A percentile compares a stretch with the other conserved stretches of the same genome.
Conservation (phyloP, 768 basidiomycete species). For the Mycena amicta region DNA sequence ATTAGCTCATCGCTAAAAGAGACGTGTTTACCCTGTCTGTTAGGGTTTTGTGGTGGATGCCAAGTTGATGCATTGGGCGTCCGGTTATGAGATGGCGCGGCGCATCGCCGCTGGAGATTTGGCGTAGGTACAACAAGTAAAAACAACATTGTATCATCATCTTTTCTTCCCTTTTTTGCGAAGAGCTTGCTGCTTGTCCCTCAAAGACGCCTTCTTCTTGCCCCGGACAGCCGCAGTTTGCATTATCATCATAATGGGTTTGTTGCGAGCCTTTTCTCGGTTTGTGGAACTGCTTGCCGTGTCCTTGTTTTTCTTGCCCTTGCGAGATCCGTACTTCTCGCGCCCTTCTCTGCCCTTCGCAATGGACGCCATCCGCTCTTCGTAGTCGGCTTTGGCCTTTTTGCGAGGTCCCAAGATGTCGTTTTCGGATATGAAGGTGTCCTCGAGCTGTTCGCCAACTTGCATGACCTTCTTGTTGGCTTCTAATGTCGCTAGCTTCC, state of each 20-base stretch:
- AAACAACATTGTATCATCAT: not conserved
- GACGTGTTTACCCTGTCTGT: no score
- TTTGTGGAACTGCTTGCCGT: conserved; percentile 86
- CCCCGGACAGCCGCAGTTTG: conserved; percentile 73
- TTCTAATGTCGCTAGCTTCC: conserved; percentile 84
- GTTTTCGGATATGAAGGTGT: conserved; percentile 79
- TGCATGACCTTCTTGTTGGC: conserved; percentile 62
- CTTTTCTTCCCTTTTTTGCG: conserved; percentile 66
- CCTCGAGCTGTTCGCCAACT: conserved; percentile 47
- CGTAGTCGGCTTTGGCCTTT: conserved; percentile 91
- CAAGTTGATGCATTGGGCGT: conserved; percentile 72
- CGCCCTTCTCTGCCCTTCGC: conserved; percentile 92
- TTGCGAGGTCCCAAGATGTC: conserved; percentile 95
- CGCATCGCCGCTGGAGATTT: conserved; percentile 12
- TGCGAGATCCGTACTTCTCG: conserved; percentile 88
- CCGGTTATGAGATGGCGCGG: conserved; percentile 63
- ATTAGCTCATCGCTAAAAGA: conserved; percentile 8
- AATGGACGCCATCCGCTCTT: conserved; percentile 89
- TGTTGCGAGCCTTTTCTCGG: conserved; percentile 89
- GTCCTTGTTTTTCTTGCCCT: conserved; percentile 90
- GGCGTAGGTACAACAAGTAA: not conserved
- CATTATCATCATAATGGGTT: conserved; percentile 94
- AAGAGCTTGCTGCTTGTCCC: conserved; percentile 80
- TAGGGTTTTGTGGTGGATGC: conserved; percentile 76
- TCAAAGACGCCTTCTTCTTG: conserved; percentile 81